phyloP scores from a whole-genome alignment of 2,329 filamentous ascomycete genomes.

The Hypoxylon sp. region DNA sequence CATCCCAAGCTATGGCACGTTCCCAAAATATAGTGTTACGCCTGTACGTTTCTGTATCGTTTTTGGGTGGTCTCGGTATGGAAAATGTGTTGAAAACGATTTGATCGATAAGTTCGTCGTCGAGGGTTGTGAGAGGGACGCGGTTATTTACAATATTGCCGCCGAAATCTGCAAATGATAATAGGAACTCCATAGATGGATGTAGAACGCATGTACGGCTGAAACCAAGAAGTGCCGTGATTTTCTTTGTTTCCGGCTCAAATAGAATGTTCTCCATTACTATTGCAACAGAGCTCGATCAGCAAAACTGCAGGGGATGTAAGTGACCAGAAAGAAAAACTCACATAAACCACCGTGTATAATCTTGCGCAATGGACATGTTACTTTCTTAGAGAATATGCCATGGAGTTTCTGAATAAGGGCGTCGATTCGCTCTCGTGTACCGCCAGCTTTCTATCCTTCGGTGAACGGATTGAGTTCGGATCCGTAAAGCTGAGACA shows the following conservation, averaged over 20 bases:
- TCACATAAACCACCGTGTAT: not conserved
- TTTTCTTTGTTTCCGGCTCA: not conserved
- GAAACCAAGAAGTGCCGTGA: slow-evolving; percentile 2
- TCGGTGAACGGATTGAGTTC: not conserved
- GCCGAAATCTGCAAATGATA: not conserved
- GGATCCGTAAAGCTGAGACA: not conserved
- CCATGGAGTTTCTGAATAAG: not conserved
- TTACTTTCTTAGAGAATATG: not conserved
- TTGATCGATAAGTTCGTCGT: not conserved
- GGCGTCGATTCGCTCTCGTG: not conserved
- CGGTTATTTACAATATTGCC: not conserved
- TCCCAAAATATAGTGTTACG: not conserved
- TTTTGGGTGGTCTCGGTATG: not conserved
- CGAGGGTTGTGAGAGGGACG: not conserved
- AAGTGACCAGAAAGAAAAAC: not conserved
- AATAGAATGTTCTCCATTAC: not conserved
- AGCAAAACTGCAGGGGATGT: not conserved
- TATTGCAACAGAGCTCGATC: not conserved
- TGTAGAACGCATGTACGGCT: not conserved
- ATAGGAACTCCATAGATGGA: not conserved
- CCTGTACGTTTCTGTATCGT: not conserved
- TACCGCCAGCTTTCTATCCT: not conserved
- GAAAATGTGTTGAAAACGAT: not conserved
- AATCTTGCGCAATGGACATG: not conserved
- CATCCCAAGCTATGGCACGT: not conserved